Evolutionary conservation across 805 yeast genomes (phyloP).

Genomic region (Komagataella pseudopastoris): DNA sequence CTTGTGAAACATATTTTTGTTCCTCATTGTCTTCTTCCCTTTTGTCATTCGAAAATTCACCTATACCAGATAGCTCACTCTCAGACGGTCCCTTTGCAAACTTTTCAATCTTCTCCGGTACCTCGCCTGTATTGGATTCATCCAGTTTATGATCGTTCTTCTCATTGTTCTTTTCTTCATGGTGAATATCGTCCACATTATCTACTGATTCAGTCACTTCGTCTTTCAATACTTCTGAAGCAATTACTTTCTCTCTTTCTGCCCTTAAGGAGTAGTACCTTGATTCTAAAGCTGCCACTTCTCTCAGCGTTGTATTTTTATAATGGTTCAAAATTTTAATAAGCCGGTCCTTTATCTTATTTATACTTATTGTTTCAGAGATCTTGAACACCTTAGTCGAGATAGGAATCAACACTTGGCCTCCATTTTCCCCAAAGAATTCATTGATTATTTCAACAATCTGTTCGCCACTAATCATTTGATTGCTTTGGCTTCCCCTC

Average conservation of each 20-base stretch:
- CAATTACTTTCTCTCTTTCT: slow-evolving; percentile 7
- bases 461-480: slow-evolving; percentile 18
- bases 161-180: slow-evolving; percentile 3
- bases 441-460: slow-evolving; percentile 22
- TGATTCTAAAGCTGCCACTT: slow-evolving; percentile 24
- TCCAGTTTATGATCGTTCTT: background rate
- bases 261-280: slow-evolving; percentile 2
- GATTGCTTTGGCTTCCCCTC: slow-evolving; percentile 10
- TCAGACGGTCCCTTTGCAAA: background rate
- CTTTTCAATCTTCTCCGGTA: slow-evolving; percentile 1
- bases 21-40: slow-evolving; percentile 5
- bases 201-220: slow-evolving; percentile 15
- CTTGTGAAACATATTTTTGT: slow-evolving; percentile 3
- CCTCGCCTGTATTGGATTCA: background rate
- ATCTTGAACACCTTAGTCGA: slow-evolving; percentile 18
- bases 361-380: slow-evolving; percentile 15
- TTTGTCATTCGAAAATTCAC: slow-evolving; percentile 1
- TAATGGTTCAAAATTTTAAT: slow-evolving; percentile 19
- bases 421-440: slow-evolving; percentile 8
- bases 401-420: slow-evolving; percentile 13
- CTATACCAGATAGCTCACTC: background rate
- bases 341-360: slow-evolving; percentile 19
- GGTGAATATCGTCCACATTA: slow-evolving; percentile 3
- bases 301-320: slow-evolving; percentile 17
- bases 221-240: background rate